Percentiles rank a stretch among this genome's conserved stretches.
Evolutionary conservation across 1,284 basidiomycete species (phyloP).

Genomic region (Pseudozyma sp.): DNA sequence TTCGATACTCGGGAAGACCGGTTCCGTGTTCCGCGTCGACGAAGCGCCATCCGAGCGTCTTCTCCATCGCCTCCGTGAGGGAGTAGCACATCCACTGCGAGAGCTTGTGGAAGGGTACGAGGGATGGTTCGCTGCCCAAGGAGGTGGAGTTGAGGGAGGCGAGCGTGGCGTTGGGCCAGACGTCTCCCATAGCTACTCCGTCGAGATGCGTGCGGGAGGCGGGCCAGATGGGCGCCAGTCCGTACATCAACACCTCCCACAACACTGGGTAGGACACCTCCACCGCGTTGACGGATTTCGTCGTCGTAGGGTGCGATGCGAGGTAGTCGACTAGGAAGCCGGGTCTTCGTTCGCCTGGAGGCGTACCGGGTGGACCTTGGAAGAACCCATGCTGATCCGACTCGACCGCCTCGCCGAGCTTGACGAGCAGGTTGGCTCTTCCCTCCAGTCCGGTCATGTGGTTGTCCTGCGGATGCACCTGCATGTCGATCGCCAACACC

Average conservation of each 20-base stretch:
- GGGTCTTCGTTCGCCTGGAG: constrained; percentile 12
- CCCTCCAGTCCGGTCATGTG: constrained; percentile 92
- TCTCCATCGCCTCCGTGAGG: constrained; percentile 54
- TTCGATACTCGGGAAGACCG: constrained; percentile 58
- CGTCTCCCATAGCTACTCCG: constrained; percentile 82
- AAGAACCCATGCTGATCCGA: constrained; percentile 50
- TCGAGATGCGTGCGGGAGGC: constrained; percentile 76
- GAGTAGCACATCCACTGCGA: constrained; percentile 77
- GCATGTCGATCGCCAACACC: constrained; percentile 79
- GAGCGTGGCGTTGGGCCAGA: constrained; percentile 76
- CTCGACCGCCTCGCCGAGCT: constrained; percentile 49
- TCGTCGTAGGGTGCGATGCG: constrained; percentile 62
- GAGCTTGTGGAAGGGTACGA: constrained; percentile 95
- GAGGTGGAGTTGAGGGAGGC: not conserved
- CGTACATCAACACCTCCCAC: constrained; percentile 85
- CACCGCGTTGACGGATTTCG: not conserved
- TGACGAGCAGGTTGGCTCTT: constrained; percentile 75
- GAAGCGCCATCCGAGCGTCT: constrained; percentile 79
- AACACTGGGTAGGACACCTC: constrained; percentile 69
- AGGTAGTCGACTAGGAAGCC: constrained; percentile 75
- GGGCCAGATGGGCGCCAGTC: constrained; percentile 89
- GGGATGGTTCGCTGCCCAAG: constrained; percentile 56
- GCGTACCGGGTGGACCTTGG: constrained; percentile 19
- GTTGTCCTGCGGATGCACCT: constrained; percentile 78
- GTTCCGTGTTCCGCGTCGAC: constrained; percentile 82